Conservation (phyloP, 192 early-diverging fungal species). For the Coemansia sp. region DNA sequence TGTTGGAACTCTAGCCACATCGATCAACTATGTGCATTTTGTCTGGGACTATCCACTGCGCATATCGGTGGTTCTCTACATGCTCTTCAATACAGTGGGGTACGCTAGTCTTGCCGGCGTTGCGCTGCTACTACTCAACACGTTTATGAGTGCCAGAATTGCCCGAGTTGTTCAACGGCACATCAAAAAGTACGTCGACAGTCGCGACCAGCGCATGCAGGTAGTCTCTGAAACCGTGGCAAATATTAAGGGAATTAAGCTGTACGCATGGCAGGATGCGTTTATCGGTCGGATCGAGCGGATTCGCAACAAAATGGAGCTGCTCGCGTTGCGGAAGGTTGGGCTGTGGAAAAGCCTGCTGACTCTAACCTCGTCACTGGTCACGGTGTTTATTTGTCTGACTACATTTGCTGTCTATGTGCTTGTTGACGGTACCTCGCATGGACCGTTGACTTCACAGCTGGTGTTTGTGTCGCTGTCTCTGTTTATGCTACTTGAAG, state of each 20-base stretch:
- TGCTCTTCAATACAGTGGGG: constrained; percentile 27
- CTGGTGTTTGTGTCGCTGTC: constrained; percentile 86
- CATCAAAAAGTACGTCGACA: constrained; percentile 40
- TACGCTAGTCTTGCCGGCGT: constrained; percentile 21
- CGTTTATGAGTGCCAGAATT: constrained; percentile 54
- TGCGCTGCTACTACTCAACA: constrained; percentile 11
- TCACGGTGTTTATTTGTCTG: constrained; percentile 84
- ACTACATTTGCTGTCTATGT: constrained; percentile 78
- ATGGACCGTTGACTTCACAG: constrained; percentile 58
- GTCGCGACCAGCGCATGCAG: constrained; percentile 58
- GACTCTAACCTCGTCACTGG: constrained; percentile 77
- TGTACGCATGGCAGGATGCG: constrained; percentile 62
- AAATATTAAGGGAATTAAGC: constrained; percentile 61
- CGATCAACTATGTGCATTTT: constrained; percentile 45
- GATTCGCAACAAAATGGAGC: constrained; percentile 73
- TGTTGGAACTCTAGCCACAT: constrained; percentile 21
- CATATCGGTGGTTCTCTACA: constrained; percentile 12
- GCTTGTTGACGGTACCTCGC: constrained; percentile 55
- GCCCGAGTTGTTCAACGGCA: constrained; percentile 37
- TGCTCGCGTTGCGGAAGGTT: constrained; percentile 72
- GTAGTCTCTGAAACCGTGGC: constrained; percentile 55
- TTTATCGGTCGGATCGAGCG: constrained; percentile 56
- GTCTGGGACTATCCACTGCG: constrained; percentile 36
- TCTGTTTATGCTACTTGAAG: constrained; percentile 86
- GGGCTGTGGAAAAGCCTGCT: constrained; percentile 68